phyloP scores from a whole-genome alignment of 1,284 basidiomycete species.

The Inonotus obliquus region DNA sequence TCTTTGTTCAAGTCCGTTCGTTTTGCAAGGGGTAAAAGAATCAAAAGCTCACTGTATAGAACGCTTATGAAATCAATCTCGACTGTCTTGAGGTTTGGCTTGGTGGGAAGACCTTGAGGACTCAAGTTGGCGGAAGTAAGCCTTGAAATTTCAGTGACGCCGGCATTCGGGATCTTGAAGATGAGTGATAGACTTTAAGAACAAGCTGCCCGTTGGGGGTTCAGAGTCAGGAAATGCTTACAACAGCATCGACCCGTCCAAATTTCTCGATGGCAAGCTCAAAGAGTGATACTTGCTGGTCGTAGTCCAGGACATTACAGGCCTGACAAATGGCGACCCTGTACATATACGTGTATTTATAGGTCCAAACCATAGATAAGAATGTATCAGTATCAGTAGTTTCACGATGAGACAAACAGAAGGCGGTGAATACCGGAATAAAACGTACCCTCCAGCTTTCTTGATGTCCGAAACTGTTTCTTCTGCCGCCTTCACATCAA shows the following conservation, averaged over 20 bases:
- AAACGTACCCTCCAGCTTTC: constrained; percentile 41
- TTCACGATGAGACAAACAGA: not conserved
- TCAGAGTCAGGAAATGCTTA: constrained; percentile 26
- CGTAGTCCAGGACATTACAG: constrained; percentile 53
- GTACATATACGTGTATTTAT: constrained; percentile 25
- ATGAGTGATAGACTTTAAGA: not conserved
- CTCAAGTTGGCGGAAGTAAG: constrained; percentile 33
- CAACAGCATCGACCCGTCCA: constrained; percentile 49
- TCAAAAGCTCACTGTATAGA: constrained; percentile 40
- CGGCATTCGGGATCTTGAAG: constrained; percentile 50
- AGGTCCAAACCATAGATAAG: not conserved
- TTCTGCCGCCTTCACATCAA: constrained; percentile 37
- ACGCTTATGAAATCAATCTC: constrained; percentile 51
- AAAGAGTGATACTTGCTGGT: constrained; percentile 50
- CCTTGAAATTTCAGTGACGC: constrained; percentile 39
- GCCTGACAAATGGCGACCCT: constrained; percentile 41
- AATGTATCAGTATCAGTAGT: not conserved
- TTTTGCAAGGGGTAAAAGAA: not conserved
- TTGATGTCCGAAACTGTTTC: constrained; percentile 39
- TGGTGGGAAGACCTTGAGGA: constrained; percentile 36
- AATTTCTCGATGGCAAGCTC: constrained; percentile 42
- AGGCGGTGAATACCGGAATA: too few species aligned
- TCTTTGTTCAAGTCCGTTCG: not conserved
- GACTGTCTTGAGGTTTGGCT: constrained; percentile 42
- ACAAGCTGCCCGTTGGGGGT: too few species aligned